Conservation (phyloP, 495 filamentous ascomycete genomes). For the Recurvomyces mirabilis region DNA sequence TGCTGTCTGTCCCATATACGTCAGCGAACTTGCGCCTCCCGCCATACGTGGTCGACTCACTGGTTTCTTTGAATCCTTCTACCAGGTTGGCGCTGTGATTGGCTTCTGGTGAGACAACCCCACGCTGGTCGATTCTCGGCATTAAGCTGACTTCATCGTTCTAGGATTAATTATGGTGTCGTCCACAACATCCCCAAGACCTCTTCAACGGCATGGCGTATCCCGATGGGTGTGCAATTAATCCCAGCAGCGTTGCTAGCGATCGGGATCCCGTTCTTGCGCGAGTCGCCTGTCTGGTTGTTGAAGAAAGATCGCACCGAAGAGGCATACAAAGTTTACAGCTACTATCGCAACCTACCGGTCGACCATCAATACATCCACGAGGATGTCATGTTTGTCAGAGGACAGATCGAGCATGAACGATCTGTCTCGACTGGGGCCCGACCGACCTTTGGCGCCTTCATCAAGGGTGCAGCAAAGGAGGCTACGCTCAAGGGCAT, state of each 20-base stretch:
- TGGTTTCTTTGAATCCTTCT: slow-evolving; percentile 10
- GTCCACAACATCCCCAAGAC: slow-evolving; percentile 4
- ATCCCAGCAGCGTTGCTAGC: slow-evolving; percentile 16
- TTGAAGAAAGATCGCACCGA: slow-evolving; percentile 12
- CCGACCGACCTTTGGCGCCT: slow-evolving; percentile 17
- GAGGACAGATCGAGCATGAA: slow-evolving; percentile 26
- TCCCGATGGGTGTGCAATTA: slow-evolving; percentile 18
- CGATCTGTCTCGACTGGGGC: slow-evolving; percentile 17
- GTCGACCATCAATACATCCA: slow-evolving; percentile 23
- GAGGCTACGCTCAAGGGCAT: slow-evolving; percentile 28
- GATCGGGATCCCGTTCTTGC: slow-evolving; percentile 13
- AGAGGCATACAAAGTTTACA: slow-evolving; percentile 18
- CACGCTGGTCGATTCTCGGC: background rate
- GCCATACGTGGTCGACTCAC: slow-evolving; percentile 8
- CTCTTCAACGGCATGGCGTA: slow-evolving; percentile 8
- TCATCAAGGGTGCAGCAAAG: slow-evolving; percentile 23
- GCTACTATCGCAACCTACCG: slow-evolving; percentile 23
- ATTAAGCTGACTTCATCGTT: background rate
- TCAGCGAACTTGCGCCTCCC: slow-evolving; percentile 13
- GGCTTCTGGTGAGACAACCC: slow-evolving; percentile 4
- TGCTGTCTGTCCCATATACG: slow-evolving; percentile 11
- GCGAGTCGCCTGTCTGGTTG: slow-evolving; percentile 9
- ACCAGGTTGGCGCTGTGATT: slow-evolving; percentile 5
- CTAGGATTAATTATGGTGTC: slow-evolving; percentile 12
- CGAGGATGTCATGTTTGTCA: slow-evolving; percentile 24